phyloP scores from a whole-genome alignment of 1,284 basidiomycete genomes.

The Cutaneotrichosporon sp. region DNA sequence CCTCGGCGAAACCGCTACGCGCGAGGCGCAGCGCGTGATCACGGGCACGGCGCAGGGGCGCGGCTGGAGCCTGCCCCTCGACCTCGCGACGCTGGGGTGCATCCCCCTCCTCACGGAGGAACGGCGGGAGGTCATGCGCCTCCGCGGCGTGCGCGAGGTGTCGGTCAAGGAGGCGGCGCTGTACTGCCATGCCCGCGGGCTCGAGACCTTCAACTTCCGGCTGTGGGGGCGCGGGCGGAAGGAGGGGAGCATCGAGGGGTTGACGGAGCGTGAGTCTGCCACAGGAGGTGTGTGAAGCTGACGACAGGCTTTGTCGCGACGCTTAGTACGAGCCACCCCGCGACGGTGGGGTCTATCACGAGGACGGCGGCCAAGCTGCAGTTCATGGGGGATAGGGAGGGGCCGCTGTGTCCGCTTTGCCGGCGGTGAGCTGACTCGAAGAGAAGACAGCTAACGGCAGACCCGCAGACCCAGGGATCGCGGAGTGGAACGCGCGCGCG shows the following conservation, averaged over 20 bases:
- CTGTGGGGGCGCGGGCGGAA: constrained; percentile 62
- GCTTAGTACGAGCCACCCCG: constrained; percentile 78
- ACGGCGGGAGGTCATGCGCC: constrained; percentile 58
- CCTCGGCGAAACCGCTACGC: constrained; percentile 78
- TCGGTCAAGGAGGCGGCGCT: constrained; percentile 71
- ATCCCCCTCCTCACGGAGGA: not conserved
- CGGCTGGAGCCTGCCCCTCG: constrained; percentile 72
- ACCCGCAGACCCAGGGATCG: constrained; percentile 67
- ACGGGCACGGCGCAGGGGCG: constrained; percentile 75
- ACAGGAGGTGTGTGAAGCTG: not conserved
- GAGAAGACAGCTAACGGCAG: constrained; percentile 50
- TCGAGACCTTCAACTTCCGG: constrained; percentile 68
- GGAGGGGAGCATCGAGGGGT: constrained; percentile 59
- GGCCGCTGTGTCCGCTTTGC: constrained; percentile 65
- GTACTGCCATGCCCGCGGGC: constrained; percentile 36
- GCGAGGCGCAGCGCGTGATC: constrained; percentile 74
- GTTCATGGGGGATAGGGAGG: constrained; percentile 61
- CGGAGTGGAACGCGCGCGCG: constrained; percentile 71
- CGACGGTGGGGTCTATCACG: constrained; percentile 83
- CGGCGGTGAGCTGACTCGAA: constrained; percentile 59
- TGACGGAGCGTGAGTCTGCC: constrained; percentile 67
- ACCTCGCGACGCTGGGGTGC: constrained; percentile 59
- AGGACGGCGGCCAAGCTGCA: constrained; percentile 79
- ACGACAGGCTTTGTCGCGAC: constrained; percentile 74
- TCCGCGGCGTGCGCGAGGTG: constrained; percentile 73